These are phyloP conservation scores for Ascocoryne sarcoides DNA, from an alignment of 2,329 filamentous ascomycete genomes.

Conservation along the genomic window DNA sequence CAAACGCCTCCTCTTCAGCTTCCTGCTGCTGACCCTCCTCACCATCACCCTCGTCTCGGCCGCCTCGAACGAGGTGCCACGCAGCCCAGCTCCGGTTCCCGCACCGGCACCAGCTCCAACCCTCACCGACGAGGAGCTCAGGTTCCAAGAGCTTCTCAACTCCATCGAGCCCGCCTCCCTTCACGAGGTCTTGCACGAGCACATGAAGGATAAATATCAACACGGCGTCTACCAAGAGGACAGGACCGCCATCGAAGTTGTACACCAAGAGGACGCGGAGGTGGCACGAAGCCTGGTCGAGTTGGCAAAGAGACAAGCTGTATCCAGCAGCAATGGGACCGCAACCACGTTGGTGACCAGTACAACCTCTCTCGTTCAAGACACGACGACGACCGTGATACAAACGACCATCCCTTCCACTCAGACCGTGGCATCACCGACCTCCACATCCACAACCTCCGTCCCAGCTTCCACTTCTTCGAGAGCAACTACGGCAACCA, in stretches of 20 bases:
- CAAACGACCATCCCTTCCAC: conserved; percentile 1
- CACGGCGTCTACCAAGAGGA: conserved; percentile 62
- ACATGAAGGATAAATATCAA: conserved; percentile 54
- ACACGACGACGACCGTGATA: neutral
- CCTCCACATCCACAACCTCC: neutral
- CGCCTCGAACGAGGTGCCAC: conserved; percentile 19
- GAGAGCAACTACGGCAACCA: neutral
- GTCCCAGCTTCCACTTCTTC: neutral
- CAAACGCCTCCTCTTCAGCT: conserved; percentile 29
- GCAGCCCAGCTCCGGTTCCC: too few relatives aligned
- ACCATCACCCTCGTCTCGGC: conserved; percentile 31
- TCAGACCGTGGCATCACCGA: neutral
- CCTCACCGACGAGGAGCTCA: conserved; percentile 19
- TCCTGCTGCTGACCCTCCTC: conserved; percentile 27
- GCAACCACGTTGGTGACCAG: conserved; percentile 13
- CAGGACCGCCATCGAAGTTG: conserved; percentile 51
- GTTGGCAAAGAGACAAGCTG: conserved; percentile 51
- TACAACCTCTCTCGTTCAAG: conserved; percentile 1
- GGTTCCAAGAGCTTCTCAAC: conserved; percentile 47
- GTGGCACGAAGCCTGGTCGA: conserved; percentile 55
- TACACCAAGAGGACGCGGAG: conserved; percentile 51
- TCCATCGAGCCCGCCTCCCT: conserved; percentile 50
- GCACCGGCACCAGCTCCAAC: conserved; percentile 1
- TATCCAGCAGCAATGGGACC: conserved; percentile 9
- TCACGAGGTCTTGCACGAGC: conserved; percentile 56